A percentile compares a stretch with the other conserved stretches of the same genome.
These are phyloP conservation scores for Teratosphaeria pseudoeucalypti DNA, from an alignment of 2,329 filamentous ascomycete species.

Conservation along the genomic window DNA sequence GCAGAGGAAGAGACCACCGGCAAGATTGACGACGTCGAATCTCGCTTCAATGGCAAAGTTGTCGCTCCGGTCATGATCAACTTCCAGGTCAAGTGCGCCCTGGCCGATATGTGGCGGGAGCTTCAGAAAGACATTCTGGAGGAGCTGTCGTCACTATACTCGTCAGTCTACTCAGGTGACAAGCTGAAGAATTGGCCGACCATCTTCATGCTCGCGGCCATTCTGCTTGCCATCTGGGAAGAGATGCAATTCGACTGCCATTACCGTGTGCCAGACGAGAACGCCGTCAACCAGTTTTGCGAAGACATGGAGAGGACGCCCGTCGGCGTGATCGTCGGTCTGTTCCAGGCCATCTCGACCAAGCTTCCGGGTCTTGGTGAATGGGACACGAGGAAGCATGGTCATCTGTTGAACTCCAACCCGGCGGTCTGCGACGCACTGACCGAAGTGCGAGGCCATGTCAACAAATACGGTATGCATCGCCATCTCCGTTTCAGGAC, in stretches of 20 bases:
- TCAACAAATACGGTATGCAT: slow-evolving; percentile 82
- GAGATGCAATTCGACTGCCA: slow-evolving; percentile 98
- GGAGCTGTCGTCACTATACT: slow-evolving; percentile 85
- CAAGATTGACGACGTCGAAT: slow-evolving; percentile 74
- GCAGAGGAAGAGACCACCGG: slow-evolving; percentile 70
- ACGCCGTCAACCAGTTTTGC: slow-evolving; percentile 87
- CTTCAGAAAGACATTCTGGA: slow-evolving; percentile 92
- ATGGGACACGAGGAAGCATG: slow-evolving; percentile 88
- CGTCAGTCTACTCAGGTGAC: slow-evolving; percentile 94
- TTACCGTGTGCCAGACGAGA: slow-evolving; percentile 79
- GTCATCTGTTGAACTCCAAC: slow-evolving; percentile 84
- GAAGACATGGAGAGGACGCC: slow-evolving; percentile 92
- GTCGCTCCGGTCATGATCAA: slow-evolving; percentile 98
- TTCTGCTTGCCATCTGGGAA: slow-evolving; percentile 90
- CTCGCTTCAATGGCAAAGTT: slow-evolving; percentile 80
- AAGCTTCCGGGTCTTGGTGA: slow-evolving; percentile 87
- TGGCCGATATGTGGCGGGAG: slow-evolving; percentile 97
- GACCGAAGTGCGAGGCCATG: slow-evolving; percentile 88
- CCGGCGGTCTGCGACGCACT: slow-evolving; percentile 85
- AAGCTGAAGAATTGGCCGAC: slow-evolving; percentile 98
- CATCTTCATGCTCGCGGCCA: slow-evolving; percentile 93
- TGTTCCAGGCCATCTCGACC: slow-evolving; percentile 96
- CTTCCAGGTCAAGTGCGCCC: slow-evolving; percentile 95
- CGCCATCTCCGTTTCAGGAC: background rate
- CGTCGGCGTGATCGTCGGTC: slow-evolving; percentile 88